phyloP scores from a whole-genome alignment of 2,329 filamentous ascomycete species.

The Aspergillus sclerotialis region DNA sequence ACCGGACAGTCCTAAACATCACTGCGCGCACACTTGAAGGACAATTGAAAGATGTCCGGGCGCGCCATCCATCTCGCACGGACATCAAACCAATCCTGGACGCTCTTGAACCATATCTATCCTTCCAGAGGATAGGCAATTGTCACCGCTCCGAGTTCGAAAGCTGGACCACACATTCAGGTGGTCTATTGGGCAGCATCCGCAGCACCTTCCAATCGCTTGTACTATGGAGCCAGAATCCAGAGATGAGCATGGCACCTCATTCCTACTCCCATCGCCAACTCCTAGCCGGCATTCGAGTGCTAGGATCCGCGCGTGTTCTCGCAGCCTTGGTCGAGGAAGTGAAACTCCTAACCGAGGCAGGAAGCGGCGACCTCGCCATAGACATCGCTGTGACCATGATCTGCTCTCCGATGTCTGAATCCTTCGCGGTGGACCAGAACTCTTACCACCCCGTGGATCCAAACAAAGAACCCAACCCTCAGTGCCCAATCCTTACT shows the following conservation, averaged over 20 bases:
- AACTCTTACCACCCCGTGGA: constrained; percentile 27
- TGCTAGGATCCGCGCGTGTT: constrained; percentile 35
- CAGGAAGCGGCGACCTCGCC: constrained; percentile 33
- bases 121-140: constrained; percentile 44
- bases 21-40: constrained; percentile 46
- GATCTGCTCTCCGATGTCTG: constrained; percentile 34
- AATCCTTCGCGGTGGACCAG: constrained; percentile 34
- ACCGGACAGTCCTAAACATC: constrained; percentile 53
- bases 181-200: constrained; percentile 42
- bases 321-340: constrained; percentile 34
- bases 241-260: constrained; percentile 46
- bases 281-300: constrained; percentile 36
- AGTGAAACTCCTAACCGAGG: constrained; percentile 35
- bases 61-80: constrained; percentile 42
- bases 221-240: constrained; percentile 46
- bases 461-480: constrained; percentile 24
- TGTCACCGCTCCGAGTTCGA: constrained; percentile 45
- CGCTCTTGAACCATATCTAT: constrained; percentile 43
- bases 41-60: constrained; percentile 45
- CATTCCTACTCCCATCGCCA: constrained; percentile 51
- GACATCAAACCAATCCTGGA: constrained; percentile 49
- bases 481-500: constrained; percentile 29
- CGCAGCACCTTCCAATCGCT: constrained; percentile 46
- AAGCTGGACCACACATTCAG: constrained; percentile 43
- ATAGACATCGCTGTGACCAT: constrained; percentile 39